Base-by-base conservation (phyloP, 805 yeast species). In the Sugiyamaella floridensis region DNA sequence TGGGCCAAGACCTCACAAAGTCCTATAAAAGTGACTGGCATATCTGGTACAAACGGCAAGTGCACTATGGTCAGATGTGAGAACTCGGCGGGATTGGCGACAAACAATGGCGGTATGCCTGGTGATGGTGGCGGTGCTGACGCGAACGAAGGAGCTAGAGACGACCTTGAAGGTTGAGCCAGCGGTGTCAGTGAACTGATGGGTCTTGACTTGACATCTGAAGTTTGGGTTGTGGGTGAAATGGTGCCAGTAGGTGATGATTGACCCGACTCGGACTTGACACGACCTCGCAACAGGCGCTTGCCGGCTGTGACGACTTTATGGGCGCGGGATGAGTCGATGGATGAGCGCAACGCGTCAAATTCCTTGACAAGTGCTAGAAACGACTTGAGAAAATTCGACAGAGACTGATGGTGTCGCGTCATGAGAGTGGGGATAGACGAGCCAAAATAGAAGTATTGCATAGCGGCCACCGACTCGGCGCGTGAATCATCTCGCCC, bases 1-100 rank as follows among this genome's bases (percentile, higher is more conserved):
- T 50, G 55, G n/a, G 54, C 48, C 14, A 62, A 50, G 14, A 54
- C 52, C 11, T 61, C 63, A 29, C 62, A 62, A 9, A 60, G 58
- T 11, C 60, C 52, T 14, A 60, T 43, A 48, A 60, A 60, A n/a
- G 65, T 60, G 49, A 60, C 63, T 44, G 60, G 55, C 32, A 54
- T 49, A 51, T 62, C 66, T n/a, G 65, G 66, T 5, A 53, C 49
- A 50, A 59, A 62, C 26, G 66, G 66, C 48, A 62, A 56, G 44
- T 57, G 63, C 37, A 49, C 51, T n/a, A 60, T 49, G 34, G 34
- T 50, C 40, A 62, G 57, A 47, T 57, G 53, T 8, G 47, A 26
- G 42, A 55, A 56, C 2, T 60, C 65, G 41, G 45, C 43, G 18
- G 48, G 28, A 19, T 22, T 22, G 26, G 14, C 15, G 7, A 29